Evolutionary conservation across 148 eudicot genomes (phyloP), one percentile per base, ranked within the genome.

Genomic region (Gaultheria prostrata): DNA sequence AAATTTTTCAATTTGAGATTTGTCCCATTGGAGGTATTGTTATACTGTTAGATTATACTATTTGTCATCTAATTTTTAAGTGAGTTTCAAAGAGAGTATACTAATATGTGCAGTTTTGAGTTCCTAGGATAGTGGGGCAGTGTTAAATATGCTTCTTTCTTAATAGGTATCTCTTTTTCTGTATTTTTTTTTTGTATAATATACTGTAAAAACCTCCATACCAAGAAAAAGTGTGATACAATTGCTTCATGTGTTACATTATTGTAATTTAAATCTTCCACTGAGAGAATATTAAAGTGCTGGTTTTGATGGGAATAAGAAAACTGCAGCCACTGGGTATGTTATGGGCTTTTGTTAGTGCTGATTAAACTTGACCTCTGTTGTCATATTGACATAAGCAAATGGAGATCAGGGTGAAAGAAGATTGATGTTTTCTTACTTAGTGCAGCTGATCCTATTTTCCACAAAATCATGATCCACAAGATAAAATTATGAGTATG

Each of bases 21-120:
- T 80, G 85, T 95, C 56, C 88, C 94, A 54, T 94, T 92, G 78
- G 98, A 93, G 97, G 98, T 95, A 93, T 70, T n/a, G 53, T 80
- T 84, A 43, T 85, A 21, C 69, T 79, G 54, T 12, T 24, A 30
- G 74, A 77, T 48, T 46, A 81, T 46, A n/a, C n/a, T n/a, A 63
- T 51, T 28, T 78, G 45, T 26, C n/a, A 32, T 63, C 48, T 26
- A 3, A 53, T 72, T 67, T 76, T 12, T 12, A 10, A 14, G 35
- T 48, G 21, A 26, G 28, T 26, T 49, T 76, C 11, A 24, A 12
- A 28, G n/a, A 76, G 53, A 24, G 78, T 20, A 74, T 48, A 11
- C 48, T 75, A 45, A 6, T 74, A 73, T 46, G 4, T 45, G 53
- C 32, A 9, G 24, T 75, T 75, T 75, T 48, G n/a, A 39, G 77